Evolutionary conservation across 441 rosid species (phyloP).

Genomic region (Bocquillonia castaneifolia): DNA sequence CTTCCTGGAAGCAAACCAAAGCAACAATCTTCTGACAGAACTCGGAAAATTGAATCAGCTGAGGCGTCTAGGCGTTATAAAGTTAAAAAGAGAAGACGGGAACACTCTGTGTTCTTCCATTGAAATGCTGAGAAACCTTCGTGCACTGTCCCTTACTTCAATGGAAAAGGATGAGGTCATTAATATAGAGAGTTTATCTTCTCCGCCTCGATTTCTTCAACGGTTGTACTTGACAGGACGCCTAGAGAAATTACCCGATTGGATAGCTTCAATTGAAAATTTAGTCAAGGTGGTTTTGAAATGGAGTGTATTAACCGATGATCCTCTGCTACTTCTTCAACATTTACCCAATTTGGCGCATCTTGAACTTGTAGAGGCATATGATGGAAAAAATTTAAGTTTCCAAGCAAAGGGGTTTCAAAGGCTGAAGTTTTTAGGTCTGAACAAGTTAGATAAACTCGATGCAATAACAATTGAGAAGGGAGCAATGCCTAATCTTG

Average conservation of each 20-base stretch:
- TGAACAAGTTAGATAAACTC: conserved; percentile 36
- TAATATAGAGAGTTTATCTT: conserved; percentile 21
- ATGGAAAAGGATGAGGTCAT: conserved; percentile 24
- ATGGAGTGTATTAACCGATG: conserved; percentile 32
- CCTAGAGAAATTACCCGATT: conserved; percentile 29
- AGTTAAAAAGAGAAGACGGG: conserved; percentile 33
- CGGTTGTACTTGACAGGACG: conserved; percentile 35
- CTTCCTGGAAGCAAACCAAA: conserved; percentile 30
- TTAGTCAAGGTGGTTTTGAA: conserved; percentile 33
- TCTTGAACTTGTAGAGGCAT: conserved; percentile 40
- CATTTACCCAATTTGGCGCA: conserved; percentile 35
- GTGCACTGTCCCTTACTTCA: conserved; percentile 30
- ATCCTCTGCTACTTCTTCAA: conserved; percentile 33
- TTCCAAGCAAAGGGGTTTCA: conserved; percentile 34
- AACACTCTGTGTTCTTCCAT: conserved; percentile 33
- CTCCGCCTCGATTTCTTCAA: conserved; percentile 33
- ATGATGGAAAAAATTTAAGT: conserved; percentile 25
- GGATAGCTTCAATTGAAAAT: conserved; percentile 30
- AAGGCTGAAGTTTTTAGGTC: conserved; percentile 35
- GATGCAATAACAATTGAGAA: conserved; percentile 21
- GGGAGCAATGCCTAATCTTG: conserved; percentile 40
- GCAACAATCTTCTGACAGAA: conserved; percentile 21
- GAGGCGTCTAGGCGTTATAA: conserved; percentile 37
- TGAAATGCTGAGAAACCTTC: conserved; percentile 28
- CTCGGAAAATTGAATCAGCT: conserved; percentile 33